phyloP scores from a whole-genome alignment of 2,329 filamentous ascomycete species.

The Zarea fungicola region DNA sequence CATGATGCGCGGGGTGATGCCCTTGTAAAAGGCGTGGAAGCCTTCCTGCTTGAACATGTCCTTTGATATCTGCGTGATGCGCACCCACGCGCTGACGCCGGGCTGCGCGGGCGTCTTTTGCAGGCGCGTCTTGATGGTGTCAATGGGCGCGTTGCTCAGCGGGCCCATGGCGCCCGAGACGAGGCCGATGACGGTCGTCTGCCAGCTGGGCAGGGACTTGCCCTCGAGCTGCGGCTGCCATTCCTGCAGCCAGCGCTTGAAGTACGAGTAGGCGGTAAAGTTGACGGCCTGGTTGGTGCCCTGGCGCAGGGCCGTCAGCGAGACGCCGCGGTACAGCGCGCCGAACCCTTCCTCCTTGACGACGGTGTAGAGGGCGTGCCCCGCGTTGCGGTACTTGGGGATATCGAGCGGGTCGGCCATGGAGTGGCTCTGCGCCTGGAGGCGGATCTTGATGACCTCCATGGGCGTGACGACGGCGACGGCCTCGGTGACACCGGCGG shows the following conservation, averaged over 20 bases:
- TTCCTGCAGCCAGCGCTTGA: slow-evolving; percentile 72
- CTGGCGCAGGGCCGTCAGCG: slow-evolving; percentile 86
- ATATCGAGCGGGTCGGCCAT: slow-evolving; percentile 95
- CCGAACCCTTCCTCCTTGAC: slow-evolving; percentile 84
- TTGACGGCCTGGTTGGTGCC: slow-evolving; percentile 98
- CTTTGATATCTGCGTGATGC: slow-evolving; percentile 72
- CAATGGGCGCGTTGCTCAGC: slow-evolving; percentile 93
- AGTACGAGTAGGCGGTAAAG: slow-evolving; percentile 95
- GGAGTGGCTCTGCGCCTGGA: slow-evolving; percentile 96
- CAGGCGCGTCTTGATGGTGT: slow-evolving; percentile 96
- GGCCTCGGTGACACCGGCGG: slow-evolving; percentile 92
- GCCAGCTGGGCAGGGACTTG: slow-evolving; percentile 70
- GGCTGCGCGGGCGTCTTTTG: slow-evolving; percentile 82
- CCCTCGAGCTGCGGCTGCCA: slow-evolving; percentile 65
- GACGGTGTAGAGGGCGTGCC: slow-evolving; percentile 77
- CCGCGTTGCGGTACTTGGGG: slow-evolving; percentile 95
- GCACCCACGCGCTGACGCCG: slow-evolving; percentile 72
- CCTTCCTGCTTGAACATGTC: slow-evolving; percentile 96
- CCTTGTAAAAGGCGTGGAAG: slow-evolving; percentile 94
- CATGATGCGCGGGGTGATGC: slow-evolving; percentile 96
- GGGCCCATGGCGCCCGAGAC: slow-evolving; percentile 93
- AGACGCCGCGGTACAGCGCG: slow-evolving; percentile 88
- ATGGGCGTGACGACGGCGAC: slow-evolving; percentile 95
- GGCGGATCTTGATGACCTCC: slow-evolving; percentile 98
- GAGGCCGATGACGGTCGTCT: slow-evolving; percentile 86